Evolutionary conservation across 352 stramenopile species (phyloP), one percentile per base, ranked within the genome.

Genomic region (Aphanomyces stellatus): DNA sequence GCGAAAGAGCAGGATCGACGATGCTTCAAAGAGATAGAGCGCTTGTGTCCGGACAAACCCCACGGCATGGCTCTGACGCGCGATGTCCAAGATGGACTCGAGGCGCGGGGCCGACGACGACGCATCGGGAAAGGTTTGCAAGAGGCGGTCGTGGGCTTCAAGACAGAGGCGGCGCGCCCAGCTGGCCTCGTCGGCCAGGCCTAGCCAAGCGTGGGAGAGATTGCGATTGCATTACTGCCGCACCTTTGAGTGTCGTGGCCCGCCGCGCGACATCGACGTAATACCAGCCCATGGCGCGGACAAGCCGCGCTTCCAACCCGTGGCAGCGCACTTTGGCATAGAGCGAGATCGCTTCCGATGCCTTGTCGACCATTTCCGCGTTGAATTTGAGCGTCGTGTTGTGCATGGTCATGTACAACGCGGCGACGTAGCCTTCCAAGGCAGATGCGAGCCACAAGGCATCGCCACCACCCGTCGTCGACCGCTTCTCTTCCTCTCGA

Each of bases 401-500:
- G 6, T 57, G 49, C 60, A 67, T 59, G 46, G 34, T 43, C 60
- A 67, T 27, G 7, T 57, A 49, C 1, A 67, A 22, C 28, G 31
- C 60, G 11, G 53, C 49, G 7, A 69, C 15, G 24, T 69, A 63
- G 15, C 79, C 83, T 74, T 95, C 85, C n/a, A 95, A 61, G 2
- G 83, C 81, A 0, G 87, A 81, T 13, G 83, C 87, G 53, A 93
- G 81, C 87, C 87, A 95, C 27, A 95, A 71, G 15, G 72, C 72
- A 60, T 95, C 85, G 1, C 78, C 83, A 3, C 63, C 37, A 0
- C 70, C 59, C 0, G 77, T 75, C 3, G 30, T 57, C 3, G 70
- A 15, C 13, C 60, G 40, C 27, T 84, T 74, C 61, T 93, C 87
- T 70, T 93, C 84, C 33, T 95, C 85, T 0, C 77, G 74, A 13